Evolutionary conservation across 2,329 filamentous ascomycete genomes (phyloP).

Genomic region (Sporothrix protearum): DNA sequence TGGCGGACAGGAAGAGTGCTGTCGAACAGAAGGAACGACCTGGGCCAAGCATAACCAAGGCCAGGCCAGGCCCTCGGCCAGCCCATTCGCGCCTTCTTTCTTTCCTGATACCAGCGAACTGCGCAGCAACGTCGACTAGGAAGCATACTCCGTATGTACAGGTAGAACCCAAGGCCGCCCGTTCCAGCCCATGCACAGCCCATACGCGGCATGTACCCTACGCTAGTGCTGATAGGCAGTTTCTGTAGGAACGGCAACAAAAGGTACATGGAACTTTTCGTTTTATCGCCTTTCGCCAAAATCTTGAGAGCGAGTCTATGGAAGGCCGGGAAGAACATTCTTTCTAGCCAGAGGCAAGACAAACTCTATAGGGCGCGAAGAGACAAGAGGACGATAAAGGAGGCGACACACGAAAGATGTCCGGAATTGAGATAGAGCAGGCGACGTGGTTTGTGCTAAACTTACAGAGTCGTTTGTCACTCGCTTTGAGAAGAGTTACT

Average conservation of each 20-base stretch:
- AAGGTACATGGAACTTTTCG: neutral
- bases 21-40: neutral
- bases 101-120: neutral
- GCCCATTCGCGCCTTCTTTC: neutral
- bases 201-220: slow-evolving; percentile 10
- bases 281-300: neutral
- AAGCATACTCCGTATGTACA: too few relatives aligned
- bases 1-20: too few relatives aligned
- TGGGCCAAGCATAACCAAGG: slow-evolving; percentile 2
- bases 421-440: neutral
- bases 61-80: neutral
- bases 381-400: neutral
- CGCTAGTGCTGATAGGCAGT: neutral
- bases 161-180: neutral
- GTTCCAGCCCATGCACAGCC: neutral
- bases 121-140: neutral
- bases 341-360: slow-evolving; percentile 5
- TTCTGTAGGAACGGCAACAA: slow-evolving; percentile 1
- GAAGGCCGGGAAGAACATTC: slow-evolving; percentile 17
- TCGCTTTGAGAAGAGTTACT: neutral
- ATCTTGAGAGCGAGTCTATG: neutral
- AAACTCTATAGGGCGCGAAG: neutral
- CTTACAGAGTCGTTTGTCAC: neutral
- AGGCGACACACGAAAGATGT: neutral
- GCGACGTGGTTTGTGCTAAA: neutral